Evolutionary conservation across 129 eudicot species (phyloP), one percentile per base, ranked within the genome.

Genomic region (carrot (Daucus carota)): DNA sequence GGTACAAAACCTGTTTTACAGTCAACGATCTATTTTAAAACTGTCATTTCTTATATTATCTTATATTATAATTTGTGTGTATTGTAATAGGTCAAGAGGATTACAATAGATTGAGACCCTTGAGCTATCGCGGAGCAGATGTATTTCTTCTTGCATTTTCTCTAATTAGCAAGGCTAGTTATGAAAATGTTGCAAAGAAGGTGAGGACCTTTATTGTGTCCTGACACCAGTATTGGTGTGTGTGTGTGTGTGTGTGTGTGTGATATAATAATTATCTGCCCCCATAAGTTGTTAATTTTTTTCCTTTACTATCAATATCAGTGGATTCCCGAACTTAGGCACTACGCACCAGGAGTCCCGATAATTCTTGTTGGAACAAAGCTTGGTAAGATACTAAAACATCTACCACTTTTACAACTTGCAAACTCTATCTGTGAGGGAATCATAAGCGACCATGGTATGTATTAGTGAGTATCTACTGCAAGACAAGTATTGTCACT

Each of bases 261-360:
- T 33, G 29, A n/a, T n/a, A n/a, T 57, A n/a, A 57, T 57, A 24
- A 2, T 26, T 0, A 57, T n/a, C 31, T 63, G 28, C 70, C 38
- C 5, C 8, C 22, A 1, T 15, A 1, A 15, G 7, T 63, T 63
- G 40, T 38, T 63, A 22, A 63, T 63, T 63, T 29, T 63, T 31
- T 63, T 63, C 36, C 38, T 63, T 63, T 29, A 29, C 20, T 63
- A 12, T 63, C 38, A 63, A n/a, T 63, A 13, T 73, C 86, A 93
- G 98, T 93, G 98, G 98, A 90, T 93, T 79, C 98, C 98, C 10
- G 98, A 93, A 79, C 97, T 93, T 84, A 95, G 91, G 83, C 98
- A 90, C 78, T 90, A 77, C 83, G 97, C 97, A 42, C 97, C 98
- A 16, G 97, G 98, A 66, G 85, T 88, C 41, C 98, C 98, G 0